Base-by-base conservation (phyloP, 441 rosid species). In the Syzygium malaccense region DNA sequence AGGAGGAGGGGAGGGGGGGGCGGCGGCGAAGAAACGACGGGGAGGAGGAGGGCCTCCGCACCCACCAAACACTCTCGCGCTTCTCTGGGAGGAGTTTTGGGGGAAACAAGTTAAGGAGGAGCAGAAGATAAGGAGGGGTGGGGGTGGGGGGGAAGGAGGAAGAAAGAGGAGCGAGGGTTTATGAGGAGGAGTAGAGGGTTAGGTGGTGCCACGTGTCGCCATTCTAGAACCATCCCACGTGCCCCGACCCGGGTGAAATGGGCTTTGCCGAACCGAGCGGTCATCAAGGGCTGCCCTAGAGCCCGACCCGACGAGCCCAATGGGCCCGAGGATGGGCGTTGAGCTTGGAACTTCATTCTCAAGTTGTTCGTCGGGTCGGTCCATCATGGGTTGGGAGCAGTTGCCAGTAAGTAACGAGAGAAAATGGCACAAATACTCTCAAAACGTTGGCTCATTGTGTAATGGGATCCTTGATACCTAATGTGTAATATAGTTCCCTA, bases 161-260 rank as follows among this genome's bases (percentile, higher is more conserved):
- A 56, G 49, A 10, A 7, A 5, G 11, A 26, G 86, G 49, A 48
- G 26, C 41, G 75, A 66, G 56, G 87, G 87, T 51, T 85, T 91
- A 90, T 92, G 86, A 86, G 86, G 78, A 45, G 30, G 49, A 51
- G 86, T 26, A 79, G 87, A 89, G 91, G 92, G 92, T 88, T 91
- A 87, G 92, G 94, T 92, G 19, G 86, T 89, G 92, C 90, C 95
- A 92, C 94, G 94, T 91, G 94, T 90, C 56, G 19, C 6, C 3
- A 49, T 93, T 92, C 94, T 87, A 87, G 94, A 95, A 93, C 30
- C 18, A 45, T 94, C 96, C 41, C 15, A 9, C 78, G 64, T 66
- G 57, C 86, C 87, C 19, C 37, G 64, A 66, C 14, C 64, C 56
- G 88, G 20, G 7, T 56, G 88, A 88, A 12, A 11, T 71, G 83